Evolutionary conservation across 73 alveolate species (phyloP).

Genomic region (Symbiodinium pilosum): DNA sequence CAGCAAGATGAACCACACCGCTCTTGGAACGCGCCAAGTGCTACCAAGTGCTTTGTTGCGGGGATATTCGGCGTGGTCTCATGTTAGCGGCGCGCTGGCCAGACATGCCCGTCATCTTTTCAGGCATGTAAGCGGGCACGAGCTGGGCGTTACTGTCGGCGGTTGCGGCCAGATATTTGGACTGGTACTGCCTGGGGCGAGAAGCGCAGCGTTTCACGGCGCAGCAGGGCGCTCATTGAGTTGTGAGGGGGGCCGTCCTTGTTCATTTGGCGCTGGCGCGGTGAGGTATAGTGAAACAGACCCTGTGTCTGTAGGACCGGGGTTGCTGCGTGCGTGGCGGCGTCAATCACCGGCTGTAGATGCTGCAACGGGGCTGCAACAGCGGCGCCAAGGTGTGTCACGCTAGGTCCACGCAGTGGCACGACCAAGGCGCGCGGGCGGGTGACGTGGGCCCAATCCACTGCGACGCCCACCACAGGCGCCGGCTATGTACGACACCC

Average conservation of each 20-base stretch:
- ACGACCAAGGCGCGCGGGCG: neutral
- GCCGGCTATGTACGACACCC: neutral
- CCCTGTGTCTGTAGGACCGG: neutral
- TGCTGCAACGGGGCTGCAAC: neutral
- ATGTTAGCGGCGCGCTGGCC: neutral
- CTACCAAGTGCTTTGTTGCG: neutral
- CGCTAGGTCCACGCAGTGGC: too few species aligned
- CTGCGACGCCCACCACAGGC: constrained; percentile 13
- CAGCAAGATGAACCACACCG: neutral
- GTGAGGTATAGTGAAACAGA: too few species aligned
- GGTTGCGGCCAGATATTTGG: neutral
- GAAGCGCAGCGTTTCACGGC: too few species aligned
- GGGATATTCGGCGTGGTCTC: neutral
- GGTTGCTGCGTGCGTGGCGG: neutral
- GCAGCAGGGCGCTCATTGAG: neutral
- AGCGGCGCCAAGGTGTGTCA: too few species aligned
- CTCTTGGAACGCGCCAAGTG: neutral
- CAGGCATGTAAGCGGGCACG: neutral
- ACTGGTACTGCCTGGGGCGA: neutral
- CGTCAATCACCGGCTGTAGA: neutral
- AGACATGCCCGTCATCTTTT: neutral
- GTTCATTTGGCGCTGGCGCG: too few species aligned
- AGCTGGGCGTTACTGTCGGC: neutral
- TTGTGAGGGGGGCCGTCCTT: neutral
- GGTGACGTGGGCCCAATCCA: neutral